These are phyloP conservation scores for Spathaspora hagerdaliae DNA, from an alignment of 805 yeast species.

Conservation along the genomic window DNA sequence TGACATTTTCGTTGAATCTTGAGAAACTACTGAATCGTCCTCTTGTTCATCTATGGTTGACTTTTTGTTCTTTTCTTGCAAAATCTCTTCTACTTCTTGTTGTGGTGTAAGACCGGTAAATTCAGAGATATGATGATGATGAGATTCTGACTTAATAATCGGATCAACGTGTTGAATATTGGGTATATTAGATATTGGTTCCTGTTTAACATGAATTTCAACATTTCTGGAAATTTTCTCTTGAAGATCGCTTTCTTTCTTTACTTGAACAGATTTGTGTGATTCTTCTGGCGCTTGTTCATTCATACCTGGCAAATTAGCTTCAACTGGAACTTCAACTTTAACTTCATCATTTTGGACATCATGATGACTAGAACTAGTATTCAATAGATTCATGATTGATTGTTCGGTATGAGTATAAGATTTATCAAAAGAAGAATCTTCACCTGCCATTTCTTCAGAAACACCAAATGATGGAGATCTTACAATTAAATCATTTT, in stretches of 20 bases:
- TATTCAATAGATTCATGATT: slow-evolving; percentile 33
- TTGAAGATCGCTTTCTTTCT: not conserved
- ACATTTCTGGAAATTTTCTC: not conserved
- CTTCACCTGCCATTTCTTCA: slow-evolving; percentile 7
- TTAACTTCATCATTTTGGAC: not conserved
- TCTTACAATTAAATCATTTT: not conserved
- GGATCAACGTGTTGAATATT: not conserved
- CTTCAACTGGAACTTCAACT: not conserved
- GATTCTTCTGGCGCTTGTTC: not conserved
- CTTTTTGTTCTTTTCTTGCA: not conserved
- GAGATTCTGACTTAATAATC: not conserved
- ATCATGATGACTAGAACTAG: slow-evolving; percentile 6
- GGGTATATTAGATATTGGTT: not conserved
- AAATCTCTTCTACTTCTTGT: slow-evolving; percentile 6
- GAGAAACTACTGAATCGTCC: slow-evolving; percentile 5
- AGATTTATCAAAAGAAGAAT: slow-evolving; percentile 30
- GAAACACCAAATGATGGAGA: slow-evolving; percentile 1
- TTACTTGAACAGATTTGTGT: not conserved
- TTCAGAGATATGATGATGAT: not conserved
- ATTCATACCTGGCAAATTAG: not conserved
- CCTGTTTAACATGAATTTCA: not conserved
- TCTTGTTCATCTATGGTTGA: not conserved
- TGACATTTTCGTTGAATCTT: slow-evolving; percentile 16
- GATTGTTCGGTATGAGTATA: slow-evolving; percentile 36
- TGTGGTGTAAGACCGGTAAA: slow-evolving; percentile 6